phyloP scores from a whole-genome alignment of 257 asterid species.

The Primulina huaijiensis region DNA sequence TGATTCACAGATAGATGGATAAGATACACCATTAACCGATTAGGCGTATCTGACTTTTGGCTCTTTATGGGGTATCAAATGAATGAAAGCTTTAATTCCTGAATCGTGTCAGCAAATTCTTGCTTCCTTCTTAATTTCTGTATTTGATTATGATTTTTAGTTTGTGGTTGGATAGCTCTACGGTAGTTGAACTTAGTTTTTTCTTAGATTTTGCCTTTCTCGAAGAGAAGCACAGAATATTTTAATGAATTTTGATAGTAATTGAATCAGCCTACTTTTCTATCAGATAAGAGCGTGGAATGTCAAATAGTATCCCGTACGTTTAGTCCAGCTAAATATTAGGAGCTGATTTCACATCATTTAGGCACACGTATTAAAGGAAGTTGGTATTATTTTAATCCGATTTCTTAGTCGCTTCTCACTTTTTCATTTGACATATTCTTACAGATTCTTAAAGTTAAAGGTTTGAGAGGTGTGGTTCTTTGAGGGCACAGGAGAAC shows the following conservation, averaged over 20 bases:
- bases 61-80: too few species aligned
- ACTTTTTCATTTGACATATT: conserved; percentile 5
- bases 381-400: neutral
- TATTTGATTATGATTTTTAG: too few species aligned
- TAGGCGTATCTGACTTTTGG: neutral
- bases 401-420: neutral
- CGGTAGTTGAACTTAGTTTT: neutral
- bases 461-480: conserved; percentile 13
- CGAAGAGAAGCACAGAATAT: neutral
- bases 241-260: conserved; percentile 8
- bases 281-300: neutral
- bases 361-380: conserved; percentile 9
- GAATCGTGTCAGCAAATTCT: neutral
- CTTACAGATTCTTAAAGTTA: conserved; percentile 24
- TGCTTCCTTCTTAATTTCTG: neutral
- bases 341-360: neutral
- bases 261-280: neutral
- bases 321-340: conserved; percentile 6
- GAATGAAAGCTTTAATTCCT: neutral
- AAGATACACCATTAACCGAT: neutral
- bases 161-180: neutral
- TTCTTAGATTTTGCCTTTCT: neutral
- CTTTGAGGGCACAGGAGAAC: conserved; percentile 15
- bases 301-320: neutral
- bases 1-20: neutral